Evolutionary conservation across 1,139 yeast genomes (phyloP).

Genomic region (Suhomyces panamericanus): DNA sequence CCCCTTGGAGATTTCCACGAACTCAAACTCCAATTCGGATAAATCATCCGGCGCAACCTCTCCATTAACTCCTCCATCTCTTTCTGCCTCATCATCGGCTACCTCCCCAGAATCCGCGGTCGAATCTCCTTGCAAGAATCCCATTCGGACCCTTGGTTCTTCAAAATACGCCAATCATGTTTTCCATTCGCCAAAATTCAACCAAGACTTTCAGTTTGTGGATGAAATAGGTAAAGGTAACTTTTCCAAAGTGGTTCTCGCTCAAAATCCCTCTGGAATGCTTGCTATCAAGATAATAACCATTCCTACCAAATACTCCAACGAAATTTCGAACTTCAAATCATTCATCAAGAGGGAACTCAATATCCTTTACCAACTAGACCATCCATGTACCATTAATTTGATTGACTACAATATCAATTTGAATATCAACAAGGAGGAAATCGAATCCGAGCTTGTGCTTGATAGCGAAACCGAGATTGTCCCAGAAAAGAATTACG

Average conservation of each 20-base stretch:
- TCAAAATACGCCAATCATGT: slow-evolving; percentile 15
- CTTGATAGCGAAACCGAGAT: slow-evolving; percentile 12
- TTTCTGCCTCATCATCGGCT: slow-evolving; percentile 14
- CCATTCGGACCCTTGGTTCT: not conserved
- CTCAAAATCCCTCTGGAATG: slow-evolving; percentile 19
- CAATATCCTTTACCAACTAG: slow-evolving; percentile 52
- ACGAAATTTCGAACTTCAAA: slow-evolving; percentile 48
- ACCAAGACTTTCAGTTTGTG: slow-evolving; percentile 23
- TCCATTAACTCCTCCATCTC: slow-evolving; percentile 10
- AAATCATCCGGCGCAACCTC: slow-evolving; percentile 8
- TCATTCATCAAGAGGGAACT: slow-evolving; percentile 76
- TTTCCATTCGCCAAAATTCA: slow-evolving; percentile 17
- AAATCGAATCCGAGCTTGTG: slow-evolving; percentile 18
- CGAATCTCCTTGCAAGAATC: slow-evolving; percentile 4
- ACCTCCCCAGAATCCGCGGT: slow-evolving; percentile 11
- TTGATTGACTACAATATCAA: slow-evolving; percentile 36
- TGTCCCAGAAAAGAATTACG: slow-evolving; percentile 10
- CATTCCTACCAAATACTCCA: slow-evolving; percentile 31
- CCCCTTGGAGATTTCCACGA: not conserved
- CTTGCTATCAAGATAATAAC: slow-evolving; percentile 47
- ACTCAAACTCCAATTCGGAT: not conserved
- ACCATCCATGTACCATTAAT: slow-evolving; percentile 45
- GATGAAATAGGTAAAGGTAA: slow-evolving; percentile 56
- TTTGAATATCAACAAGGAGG: slow-evolving; percentile 23
- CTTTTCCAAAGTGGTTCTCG: slow-evolving; percentile 58